A percentile compares a stretch with the other conserved stretches of the same genome.
phyloP scores from a whole-genome alignment of 495 filamentous ascomycete species.

The Parathielavia hyrcaniae region DNA sequence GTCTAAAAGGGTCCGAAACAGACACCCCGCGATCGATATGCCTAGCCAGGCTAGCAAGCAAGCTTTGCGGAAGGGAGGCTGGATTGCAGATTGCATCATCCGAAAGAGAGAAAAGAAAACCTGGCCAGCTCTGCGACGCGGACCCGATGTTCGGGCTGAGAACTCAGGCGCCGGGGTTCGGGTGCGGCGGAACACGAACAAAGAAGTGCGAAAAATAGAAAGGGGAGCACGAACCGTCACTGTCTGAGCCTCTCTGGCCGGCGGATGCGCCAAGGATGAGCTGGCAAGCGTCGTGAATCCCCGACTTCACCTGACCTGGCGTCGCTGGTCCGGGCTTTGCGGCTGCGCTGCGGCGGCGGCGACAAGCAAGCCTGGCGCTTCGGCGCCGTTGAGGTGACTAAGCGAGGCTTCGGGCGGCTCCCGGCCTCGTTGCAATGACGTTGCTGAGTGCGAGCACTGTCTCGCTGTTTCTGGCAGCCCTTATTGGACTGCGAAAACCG shows the following conservation, averaged over 20 bases:
- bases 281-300: background rate
- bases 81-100: constrained; percentile 18
- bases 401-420: constrained; percentile 19
- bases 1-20: background rate
- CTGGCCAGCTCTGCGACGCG: background rate
- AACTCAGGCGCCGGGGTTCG: background rate
- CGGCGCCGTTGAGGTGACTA: constrained; percentile 15
- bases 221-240: constrained; percentile 5
- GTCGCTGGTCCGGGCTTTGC: constrained; percentile 3
- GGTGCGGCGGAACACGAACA: background rate
- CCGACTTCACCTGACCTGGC: background rate
- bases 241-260: background rate
- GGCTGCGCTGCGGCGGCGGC: background rate
- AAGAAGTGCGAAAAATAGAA: no score
- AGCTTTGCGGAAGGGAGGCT: background rate
- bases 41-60: constrained; percentile 9
- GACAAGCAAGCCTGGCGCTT: background rate
- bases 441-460: background rate
- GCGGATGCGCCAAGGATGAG: constrained; percentile 1
- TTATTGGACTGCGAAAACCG: constrained; percentile 31
- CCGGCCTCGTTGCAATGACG: constrained; percentile 11
- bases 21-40: constrained; percentile 1
- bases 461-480: constrained; percentile 10
- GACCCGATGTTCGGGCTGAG: background rate
- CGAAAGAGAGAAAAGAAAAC: background rate